Base-by-base conservation (phyloP, 352 stramenopile species). In the Phytopythium sindhum region DNA sequence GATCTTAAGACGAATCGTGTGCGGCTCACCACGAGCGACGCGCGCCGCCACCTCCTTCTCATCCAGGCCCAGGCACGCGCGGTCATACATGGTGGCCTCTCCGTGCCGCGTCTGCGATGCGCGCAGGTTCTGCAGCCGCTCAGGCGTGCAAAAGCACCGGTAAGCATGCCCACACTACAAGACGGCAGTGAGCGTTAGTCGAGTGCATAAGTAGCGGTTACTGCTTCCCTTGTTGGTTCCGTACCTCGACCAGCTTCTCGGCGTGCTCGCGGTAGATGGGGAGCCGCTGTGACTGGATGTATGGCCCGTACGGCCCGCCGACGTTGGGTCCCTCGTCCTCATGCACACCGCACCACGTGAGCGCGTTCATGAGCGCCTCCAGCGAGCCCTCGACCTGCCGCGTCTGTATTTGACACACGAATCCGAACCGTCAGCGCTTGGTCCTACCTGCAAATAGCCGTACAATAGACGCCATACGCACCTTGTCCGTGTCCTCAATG, bases 61-160 rank as follows among this genome's bases (percentile, higher is more conserved):
- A 50, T 91, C 86, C 35, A 98, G 84, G 63, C 97, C 91, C 11
- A 98, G 84, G 86, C 97, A 99, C 21, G 93, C 97, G 44, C 95
- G 93, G 81, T 99, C 97, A 77, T 99, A 99, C 75, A 98, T 97
- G n/a, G 95, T 96, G 44, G 89, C 86, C 48, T 97, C 88, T n/a
- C 95, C 96, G 48, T 89, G 73, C 39, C 89, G 84, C 29, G 92
- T 84, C 66, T 95, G 91, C 63, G 94, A 95, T 66, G 98, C 87
- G 48, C 86, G 88, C 67, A 97, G 63, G 51, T 90, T 95, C 61
- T 98, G 80, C 44, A 99, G 81, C 44, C 98, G 94, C 68, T 99
- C 96, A 4, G 93, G 80, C 6, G 96, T 91, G 73, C 95, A 99
- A 71, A 99, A 99, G 75, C 97, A 99, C 7, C 90, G 89, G 65